Evolutionary conservation across 2,329 filamentous ascomycete species (phyloP).

Genomic region (Apiospora phragmitis): DNA sequence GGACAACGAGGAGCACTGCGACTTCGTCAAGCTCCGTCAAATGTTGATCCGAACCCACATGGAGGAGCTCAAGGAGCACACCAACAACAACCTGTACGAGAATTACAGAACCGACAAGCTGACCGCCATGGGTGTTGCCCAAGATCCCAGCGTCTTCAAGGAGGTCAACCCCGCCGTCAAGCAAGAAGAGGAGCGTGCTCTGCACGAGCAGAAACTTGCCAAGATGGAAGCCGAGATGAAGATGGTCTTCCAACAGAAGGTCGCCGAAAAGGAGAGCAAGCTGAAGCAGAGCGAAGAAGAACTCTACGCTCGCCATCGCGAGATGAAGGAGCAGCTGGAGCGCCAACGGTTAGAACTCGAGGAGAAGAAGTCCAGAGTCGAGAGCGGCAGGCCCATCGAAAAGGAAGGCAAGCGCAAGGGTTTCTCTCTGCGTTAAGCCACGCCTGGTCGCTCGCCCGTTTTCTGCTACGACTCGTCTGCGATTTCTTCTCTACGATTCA

Average conservation of each 20-base stretch:
- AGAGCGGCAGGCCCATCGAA: constrained; percentile 93
- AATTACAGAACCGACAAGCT: constrained; percentile 99
- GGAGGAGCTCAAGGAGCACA: constrained; percentile 99
- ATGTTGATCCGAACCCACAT: constrained; percentile 99
- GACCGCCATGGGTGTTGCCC: constrained; percentile 95
- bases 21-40: constrained; percentile 99
- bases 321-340: constrained; percentile 99
- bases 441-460: not conserved
- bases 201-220: constrained; percentile 99
- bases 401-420: constrained; percentile 99
- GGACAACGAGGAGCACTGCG: constrained; percentile 99
- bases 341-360: constrained; percentile 92
- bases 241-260: constrained; percentile 99
- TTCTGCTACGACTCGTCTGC: constrained; percentile 22
- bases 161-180: constrained; percentile 99
- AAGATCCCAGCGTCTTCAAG: constrained; percentile 99
- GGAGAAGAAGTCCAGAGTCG: constrained; percentile 95
- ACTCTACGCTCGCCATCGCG: constrained; percentile 93
- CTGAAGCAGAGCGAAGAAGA: constrained; percentile 99
- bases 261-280: constrained; percentile 99
- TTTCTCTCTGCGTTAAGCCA: constrained; percentile 88
- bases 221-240: constrained; percentile 99
- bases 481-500: constrained; percentile 45
- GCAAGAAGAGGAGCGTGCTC: constrained; percentile 96
- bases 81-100: constrained; percentile 98